Evolutionary conservation across 306 rosid genomes (phyloP).

Genomic region (Cucumis sativus): Cucumber_9930_V3 NC_026659.2:14003501-14004000

Average conservation of each 20-base stretch:
- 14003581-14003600: conserved; percentile 45
- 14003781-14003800: conserved; percentile 83
- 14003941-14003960: conserved; percentile 26
- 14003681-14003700: conserved; percentile 75
- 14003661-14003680: conserved; percentile 83
- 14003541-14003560: conserved; percentile 74
- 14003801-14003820: conserved; percentile 46
- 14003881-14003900: conserved; percentile 59
- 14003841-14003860: conserved; percentile 55
- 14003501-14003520: conserved; percentile 46
- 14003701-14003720: conserved; percentile 73
- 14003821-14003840: conserved; percentile 58
- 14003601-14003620: conserved; percentile 57
- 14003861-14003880: conserved; percentile 76
- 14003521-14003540: conserved; percentile 64
- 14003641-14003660: conserved; percentile 63
- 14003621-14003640: conserved; percentile 55
- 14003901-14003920: conserved; percentile 57
- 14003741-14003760: conserved; percentile 74
- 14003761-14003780: conserved; percentile 83
- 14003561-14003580: conserved; percentile 59
- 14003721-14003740: conserved; percentile 65
- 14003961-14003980: conserved; percentile 79
- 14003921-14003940: conserved; percentile 59
- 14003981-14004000: conserved; percentile 87